Percentiles rank a stretch among this genome's conserved stretches.
phyloP scores from a whole-genome alignment of 2,329 filamentous ascomycete genomes.

The Cladosporium sp. region DNA sequence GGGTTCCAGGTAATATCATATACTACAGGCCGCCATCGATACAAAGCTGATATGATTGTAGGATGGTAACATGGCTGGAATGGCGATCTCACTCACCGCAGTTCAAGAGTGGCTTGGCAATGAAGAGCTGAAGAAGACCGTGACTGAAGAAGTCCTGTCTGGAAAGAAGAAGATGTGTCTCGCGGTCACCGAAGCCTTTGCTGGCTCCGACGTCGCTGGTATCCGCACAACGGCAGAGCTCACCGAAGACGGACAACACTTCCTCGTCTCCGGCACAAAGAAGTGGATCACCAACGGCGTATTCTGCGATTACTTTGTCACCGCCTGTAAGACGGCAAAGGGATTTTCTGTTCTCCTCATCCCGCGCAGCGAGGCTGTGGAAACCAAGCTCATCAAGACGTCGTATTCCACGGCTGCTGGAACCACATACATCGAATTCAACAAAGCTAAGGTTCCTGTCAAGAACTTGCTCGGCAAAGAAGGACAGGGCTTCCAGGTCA shows the following conservation, averaged over 20 bases:
- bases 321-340: slow-evolving; percentile 76
- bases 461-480: slow-evolving; percentile 78
- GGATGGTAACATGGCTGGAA: slow-evolving; percentile 84
- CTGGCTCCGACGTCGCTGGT: slow-evolving; percentile 78
- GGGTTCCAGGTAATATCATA: slow-evolving; percentile 71
- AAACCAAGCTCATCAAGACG: slow-evolving; percentile 78
- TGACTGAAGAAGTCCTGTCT: slow-evolving; percentile 72
- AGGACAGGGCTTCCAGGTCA: slow-evolving; percentile 70
- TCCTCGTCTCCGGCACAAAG: slow-evolving; percentile 71
- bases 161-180: slow-evolving; percentile 88
- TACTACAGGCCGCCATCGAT: background rate
- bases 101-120: slow-evolving; percentile 77
- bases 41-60: slow-evolving; percentile 44
- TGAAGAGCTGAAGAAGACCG: slow-evolving; percentile 63
- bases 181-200: slow-evolving; percentile 86
- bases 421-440: slow-evolving; percentile 78
- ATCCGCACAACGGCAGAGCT: slow-evolving; percentile 77
- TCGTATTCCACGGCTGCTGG: slow-evolving; percentile 78
- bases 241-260: slow-evolving; percentile 73
- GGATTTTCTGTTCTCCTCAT: slow-evolving; percentile 78
- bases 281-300: slow-evolving; percentile 86
- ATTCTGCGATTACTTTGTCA: slow-evolving; percentile 82
- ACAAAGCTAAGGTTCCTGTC: slow-evolving; percentile 82
- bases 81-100: slow-evolving; percentile 79
- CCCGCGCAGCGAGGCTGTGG: slow-evolving; percentile 70